Evolutionary conservation across 2,329 filamentous ascomycete genomes (phyloP).

Genomic region (Penicillium sp.): DNA sequence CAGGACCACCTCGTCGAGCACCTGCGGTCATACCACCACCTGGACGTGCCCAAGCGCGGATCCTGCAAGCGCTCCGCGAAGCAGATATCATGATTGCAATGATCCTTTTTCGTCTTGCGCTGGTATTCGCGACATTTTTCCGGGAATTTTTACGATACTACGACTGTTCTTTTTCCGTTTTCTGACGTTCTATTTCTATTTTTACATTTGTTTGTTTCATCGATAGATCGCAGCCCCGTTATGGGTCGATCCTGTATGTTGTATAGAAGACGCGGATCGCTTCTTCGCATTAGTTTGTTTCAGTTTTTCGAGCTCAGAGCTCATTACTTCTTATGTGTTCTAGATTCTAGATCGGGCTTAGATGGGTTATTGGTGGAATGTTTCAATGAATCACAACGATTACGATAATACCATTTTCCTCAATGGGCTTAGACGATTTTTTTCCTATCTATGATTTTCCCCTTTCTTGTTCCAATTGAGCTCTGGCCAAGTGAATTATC

Average conservation of each 20-base stretch:
- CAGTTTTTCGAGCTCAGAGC: background rate
- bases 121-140: background rate
- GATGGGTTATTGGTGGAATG: slow-evolving; percentile 1
- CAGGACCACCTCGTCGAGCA: slow-evolving; percentile 61
- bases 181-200: background rate
- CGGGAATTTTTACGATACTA: slow-evolving; percentile 1
- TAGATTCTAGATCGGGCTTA: slow-evolving; percentile 8
- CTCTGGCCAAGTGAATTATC: background rate
- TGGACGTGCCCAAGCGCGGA: slow-evolving; percentile 45
- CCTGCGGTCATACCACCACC: slow-evolving; percentile 55
- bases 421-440: background rate
- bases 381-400: slow-evolving; percentile 6
- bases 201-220: background rate
- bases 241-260: background rate
- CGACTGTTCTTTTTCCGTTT: background rate
- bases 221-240: background rate
- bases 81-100: slow-evolving; percentile 9
- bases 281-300: background rate
- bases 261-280: slow-evolving; percentile 1
- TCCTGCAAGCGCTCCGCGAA: slow-evolving; percentile 32
- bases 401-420: background rate
- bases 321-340: background rate
- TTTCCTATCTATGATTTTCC: background rate
- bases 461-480: background rate
- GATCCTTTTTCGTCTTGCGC: background rate